A percentile compares a stretch with the other conserved stretches of the same genome.
Evolutionary conservation across 495 filamentous ascomycete species (phyloP).

Genomic region (Penicillium psychrofluorescens): DNA sequence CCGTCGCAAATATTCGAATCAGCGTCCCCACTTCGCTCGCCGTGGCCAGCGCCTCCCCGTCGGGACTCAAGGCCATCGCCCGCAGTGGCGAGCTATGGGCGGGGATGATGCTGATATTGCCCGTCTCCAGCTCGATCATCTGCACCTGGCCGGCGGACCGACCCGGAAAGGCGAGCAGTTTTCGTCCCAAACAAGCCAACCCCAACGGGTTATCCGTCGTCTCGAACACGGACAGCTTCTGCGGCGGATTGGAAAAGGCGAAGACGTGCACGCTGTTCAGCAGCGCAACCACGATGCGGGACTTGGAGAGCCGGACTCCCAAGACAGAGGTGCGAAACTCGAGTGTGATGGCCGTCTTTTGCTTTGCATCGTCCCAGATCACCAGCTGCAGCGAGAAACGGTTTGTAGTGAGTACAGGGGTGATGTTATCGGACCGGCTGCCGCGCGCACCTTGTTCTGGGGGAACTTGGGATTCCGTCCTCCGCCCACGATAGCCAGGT

Average conservation of each 20-base stretch:
- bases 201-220: slow-evolving; percentile 84
- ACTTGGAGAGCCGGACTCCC: slow-evolving; percentile 68
- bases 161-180: slow-evolving; percentile 74
- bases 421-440: too few species aligned
- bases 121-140: slow-evolving; percentile 70
- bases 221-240: slow-evolving; percentile 68
- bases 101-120: slow-evolving; percentile 89
- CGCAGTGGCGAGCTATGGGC: slow-evolving; percentile 75
- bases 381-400: slow-evolving; percentile 47
- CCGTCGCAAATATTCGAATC: slow-evolving; percentile 39
- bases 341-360: slow-evolving; percentile 64
- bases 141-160: slow-evolving; percentile 86
- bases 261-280: slow-evolving; percentile 79
- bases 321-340: slow-evolving; percentile 71
- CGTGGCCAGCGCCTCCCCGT: slow-evolving; percentile 79
- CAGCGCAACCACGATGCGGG: slow-evolving; percentile 73
- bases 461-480: slow-evolving; percentile 81
- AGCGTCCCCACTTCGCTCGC: slow-evolving; percentile 72
- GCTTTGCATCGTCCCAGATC: slow-evolving; percentile 86
- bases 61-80: slow-evolving; percentile 71
- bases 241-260: slow-evolving; percentile 69
- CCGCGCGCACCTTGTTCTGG: slow-evolving; percentile 66
- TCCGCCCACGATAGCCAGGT: slow-evolving; percentile 83
- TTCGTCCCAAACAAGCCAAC: slow-evolving; percentile 67
- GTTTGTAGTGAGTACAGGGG: background rate